Base-by-base conservation (phyloP, 139 green algal genomes). In the Coelastrella sp. region DNA sequence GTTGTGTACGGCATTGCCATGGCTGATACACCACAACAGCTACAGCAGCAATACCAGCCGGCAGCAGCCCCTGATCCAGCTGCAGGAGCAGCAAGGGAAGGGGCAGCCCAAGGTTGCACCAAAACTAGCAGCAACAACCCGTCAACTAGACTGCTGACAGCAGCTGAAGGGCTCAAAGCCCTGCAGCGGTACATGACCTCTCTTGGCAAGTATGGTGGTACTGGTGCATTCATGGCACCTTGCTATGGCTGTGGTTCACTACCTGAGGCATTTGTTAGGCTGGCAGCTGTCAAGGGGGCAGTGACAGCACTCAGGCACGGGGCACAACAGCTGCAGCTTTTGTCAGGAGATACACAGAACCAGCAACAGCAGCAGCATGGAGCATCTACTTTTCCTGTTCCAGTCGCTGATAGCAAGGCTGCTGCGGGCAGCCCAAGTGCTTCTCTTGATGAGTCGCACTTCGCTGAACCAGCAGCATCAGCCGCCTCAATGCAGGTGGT, bases 1-100 rank as follows among this genome's bases (percentile, higher is more conserved):
- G 87, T 98, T 25, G 61, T 96, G 89, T 92, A 97, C 89, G 96
- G 93, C 70, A 93, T 98, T 12, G 93, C 95, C 12, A 91, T 96
- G 90, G 75, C 78, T 9, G 86, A 94, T 49, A 35, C 56, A 65
- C 59, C 25, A 60, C 75, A 25, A 19, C 85, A 56, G 84, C 59
- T 14, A 58, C 79, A 78, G 60, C 86, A 58, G 22, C 87, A 87
- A 27, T 60, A 81, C 63, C 78, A 66, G 87, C 49, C 49, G 17
- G 17, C 79, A 57, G 49, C 84, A 70, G 58, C 73, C 25, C 57
- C 35, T 78, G 56, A 20, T 27, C 49, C 20, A 63, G 85, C 73
- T 78, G 27, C 24, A 76, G 65, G 17, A 56, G 87, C 8, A n/a
- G 82, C 61, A 24, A 27, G 8, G 6, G 7, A 24, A 20, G 25